Conservation (phyloP, 345 rosid species). For the Firmiana major region DNA sequence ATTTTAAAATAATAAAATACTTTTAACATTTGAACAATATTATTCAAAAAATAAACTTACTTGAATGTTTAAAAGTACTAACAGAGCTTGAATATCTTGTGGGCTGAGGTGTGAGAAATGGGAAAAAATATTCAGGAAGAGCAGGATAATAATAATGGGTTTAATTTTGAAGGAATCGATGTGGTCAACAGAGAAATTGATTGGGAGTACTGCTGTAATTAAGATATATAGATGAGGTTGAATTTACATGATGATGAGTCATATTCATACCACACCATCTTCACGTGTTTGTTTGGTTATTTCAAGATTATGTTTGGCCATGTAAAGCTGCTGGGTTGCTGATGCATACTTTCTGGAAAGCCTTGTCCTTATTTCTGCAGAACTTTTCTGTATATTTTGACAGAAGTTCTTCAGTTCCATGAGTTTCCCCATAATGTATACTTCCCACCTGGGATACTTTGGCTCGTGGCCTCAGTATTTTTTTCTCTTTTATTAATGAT, state of each 20-base stretch:
- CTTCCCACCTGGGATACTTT: too few relatives aligned
- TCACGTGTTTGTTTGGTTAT: background rate
- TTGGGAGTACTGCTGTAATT: background rate
- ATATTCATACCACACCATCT: background rate
- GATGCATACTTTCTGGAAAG: background rate
- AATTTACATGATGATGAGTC: background rate
- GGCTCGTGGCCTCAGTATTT: too few relatives aligned
- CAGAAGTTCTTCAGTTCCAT: background rate
- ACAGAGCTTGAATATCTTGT: too few relatives aligned
- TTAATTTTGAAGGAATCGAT: background rate
- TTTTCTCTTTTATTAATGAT: too few relatives aligned
- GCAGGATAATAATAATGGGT: background rate
- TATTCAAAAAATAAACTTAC: too few relatives aligned
- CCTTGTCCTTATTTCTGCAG: background rate
- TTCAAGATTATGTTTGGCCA: too few relatives aligned
- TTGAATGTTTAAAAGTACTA: too few relatives aligned
- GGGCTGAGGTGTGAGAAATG: background rate
- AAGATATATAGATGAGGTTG: background rate
- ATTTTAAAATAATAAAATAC: too few relatives aligned
- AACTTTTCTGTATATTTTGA: background rate
- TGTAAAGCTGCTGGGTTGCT: background rate
- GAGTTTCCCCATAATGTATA: background rate
- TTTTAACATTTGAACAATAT: too few relatives aligned
- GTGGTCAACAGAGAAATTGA: background rate
- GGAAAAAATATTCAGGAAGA: background rate